Evolutionary conservation across 176 grass and related monocot species (phyloP).

Genomic region (Eleusine coracana): DNA sequence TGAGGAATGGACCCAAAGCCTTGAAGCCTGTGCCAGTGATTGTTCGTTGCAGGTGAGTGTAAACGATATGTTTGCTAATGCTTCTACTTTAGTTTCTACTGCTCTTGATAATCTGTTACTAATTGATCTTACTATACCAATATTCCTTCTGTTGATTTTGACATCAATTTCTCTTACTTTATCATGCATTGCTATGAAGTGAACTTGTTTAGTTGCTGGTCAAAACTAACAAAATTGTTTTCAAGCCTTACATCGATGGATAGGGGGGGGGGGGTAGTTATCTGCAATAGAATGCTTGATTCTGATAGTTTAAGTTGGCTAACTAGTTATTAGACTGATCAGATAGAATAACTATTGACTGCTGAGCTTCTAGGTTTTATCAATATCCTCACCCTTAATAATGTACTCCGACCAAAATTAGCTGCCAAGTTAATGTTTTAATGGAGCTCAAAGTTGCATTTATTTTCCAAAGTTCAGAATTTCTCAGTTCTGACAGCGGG

Average conservation of each 20-base stretch:
- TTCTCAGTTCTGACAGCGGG: background rate
- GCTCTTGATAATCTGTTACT: conserved; percentile 3
- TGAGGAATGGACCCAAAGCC: conserved; percentile 92
- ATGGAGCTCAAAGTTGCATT: background rate
- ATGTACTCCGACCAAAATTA: background rate
- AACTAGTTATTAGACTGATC: background rate
- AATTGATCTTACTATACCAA: background rate
- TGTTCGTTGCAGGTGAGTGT: conserved; percentile 83
- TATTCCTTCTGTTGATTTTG: background rate
- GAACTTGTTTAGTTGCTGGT: background rate
- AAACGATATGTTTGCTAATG: background rate
- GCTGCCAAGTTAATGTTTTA: background rate
- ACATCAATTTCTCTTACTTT: background rate
- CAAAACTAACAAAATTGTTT: background rate
- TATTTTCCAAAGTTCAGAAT: background rate
- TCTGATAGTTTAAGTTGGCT: conserved; percentile 4
- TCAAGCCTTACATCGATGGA: background rate
- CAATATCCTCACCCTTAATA: background rate
- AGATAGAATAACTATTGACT: conserved; percentile 1
- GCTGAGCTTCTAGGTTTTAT: background rate
- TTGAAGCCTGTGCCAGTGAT: conserved; percentile 95
- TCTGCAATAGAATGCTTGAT: background rate
- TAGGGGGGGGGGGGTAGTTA: background rate
- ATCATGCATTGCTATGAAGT: background rate
- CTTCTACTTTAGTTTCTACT: conserved; percentile 13